Conservation (phyloP, 208 protist species). For the Leishmania amazonensis region DNA sequence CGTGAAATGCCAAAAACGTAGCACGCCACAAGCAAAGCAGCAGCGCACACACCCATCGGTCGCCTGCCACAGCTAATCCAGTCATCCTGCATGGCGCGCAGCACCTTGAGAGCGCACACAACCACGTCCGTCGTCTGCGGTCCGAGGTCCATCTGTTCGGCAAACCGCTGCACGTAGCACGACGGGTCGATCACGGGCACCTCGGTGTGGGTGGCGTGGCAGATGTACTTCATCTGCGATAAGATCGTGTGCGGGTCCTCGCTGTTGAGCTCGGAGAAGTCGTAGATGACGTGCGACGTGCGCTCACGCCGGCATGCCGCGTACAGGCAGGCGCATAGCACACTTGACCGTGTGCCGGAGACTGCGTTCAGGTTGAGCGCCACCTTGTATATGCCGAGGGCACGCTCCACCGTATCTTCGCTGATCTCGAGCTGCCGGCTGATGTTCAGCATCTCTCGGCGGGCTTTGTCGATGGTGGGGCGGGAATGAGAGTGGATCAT, state of each 20-base stretch:
- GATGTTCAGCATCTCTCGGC: conserved; percentile 81
- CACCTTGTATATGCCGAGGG: conserved; percentile 82
- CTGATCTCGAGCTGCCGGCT: conserved; percentile 76
- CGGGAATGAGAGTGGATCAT: conserved; percentile 34
- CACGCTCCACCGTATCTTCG: conserved; percentile 77
- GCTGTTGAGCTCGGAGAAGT: conserved; percentile 71
- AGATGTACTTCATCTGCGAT: conserved; percentile 77
- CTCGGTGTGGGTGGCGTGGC: conserved; percentile 76
- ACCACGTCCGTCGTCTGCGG: conserved; percentile 64
- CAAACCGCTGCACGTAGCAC: conserved; percentile 85
- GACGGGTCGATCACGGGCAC: conserved; percentile 89
- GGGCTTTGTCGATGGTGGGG: conserved; percentile 77
- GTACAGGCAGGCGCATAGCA: conserved; percentile 90
- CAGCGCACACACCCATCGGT: conserved; percentile 89
- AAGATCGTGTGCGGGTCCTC: conserved; percentile 73
- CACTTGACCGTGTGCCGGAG: conserved; percentile 61
- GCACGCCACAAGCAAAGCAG: conserved; percentile 86
- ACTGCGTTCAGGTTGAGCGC: conserved; percentile 72
- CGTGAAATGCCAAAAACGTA: conserved; percentile 84
- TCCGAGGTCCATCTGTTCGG: conserved; percentile 85
- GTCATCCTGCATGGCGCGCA: conserved; percentile 89
- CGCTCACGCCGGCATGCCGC: conserved; percentile 78
- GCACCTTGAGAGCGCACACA: conserved; percentile 86
- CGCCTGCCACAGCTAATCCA: conserved; percentile 91
- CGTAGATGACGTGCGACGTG: conserved; percentile 90